Percentiles rank a stretch among this genome's conserved stretches.
Evolutionary conservation across 768 basidiomycete genomes (phyloP).

Genomic region (Termitomyces sp.): DNA sequence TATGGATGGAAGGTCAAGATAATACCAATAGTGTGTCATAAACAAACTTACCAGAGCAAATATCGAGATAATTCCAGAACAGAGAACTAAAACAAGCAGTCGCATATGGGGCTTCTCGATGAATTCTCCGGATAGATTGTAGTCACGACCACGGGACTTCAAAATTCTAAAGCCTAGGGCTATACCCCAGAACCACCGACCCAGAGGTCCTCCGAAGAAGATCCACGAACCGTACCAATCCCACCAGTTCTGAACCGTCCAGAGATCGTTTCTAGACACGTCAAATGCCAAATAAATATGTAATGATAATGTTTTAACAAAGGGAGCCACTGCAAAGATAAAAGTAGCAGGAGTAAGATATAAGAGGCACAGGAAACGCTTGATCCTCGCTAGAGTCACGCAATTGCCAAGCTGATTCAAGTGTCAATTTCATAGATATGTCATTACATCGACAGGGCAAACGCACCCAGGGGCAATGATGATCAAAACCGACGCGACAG

Average conservation of each 20-base stretch:
- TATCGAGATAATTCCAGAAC: conserved; percentile 28
- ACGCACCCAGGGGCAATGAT: conserved; percentile 46
- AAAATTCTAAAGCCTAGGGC: conserved; percentile 33
- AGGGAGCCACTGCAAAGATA: conserved; percentile 26
- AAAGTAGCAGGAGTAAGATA: conserved; percentile 29
- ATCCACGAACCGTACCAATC: conserved; percentile 42
- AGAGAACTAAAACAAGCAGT: conserved; percentile 22
- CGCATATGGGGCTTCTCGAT: conserved; percentile 37
- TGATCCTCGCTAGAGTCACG: conserved; percentile 34
- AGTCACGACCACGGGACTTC: conserved; percentile 12
- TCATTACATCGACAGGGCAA: not conserved
- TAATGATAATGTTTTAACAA: conserved; percentile 21
- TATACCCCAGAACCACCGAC: conserved; percentile 38
- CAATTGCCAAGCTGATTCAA: conserved; percentile 37
- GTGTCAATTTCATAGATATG: not conserved
- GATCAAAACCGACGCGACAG: conserved; percentile 42
- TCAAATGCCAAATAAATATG: conserved; percentile 28
- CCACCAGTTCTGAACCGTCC: conserved; percentile 37
- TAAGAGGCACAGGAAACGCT: conserved; percentile 33
- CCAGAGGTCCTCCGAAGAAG: conserved; percentile 38
- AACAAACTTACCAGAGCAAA: conserved; percentile 32
- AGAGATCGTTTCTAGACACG: conserved; percentile 26
- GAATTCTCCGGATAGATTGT: conserved; percentile 22
- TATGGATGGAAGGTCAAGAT: conserved; percentile 10
- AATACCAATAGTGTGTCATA: not conserved